A percentile compares a stretch with the other conserved stretches of the same genome.
Evolutionary conservation across 2,329 filamentous ascomycete species (phyloP).

Genomic region (Aphanoascus verrucosus): DNA sequence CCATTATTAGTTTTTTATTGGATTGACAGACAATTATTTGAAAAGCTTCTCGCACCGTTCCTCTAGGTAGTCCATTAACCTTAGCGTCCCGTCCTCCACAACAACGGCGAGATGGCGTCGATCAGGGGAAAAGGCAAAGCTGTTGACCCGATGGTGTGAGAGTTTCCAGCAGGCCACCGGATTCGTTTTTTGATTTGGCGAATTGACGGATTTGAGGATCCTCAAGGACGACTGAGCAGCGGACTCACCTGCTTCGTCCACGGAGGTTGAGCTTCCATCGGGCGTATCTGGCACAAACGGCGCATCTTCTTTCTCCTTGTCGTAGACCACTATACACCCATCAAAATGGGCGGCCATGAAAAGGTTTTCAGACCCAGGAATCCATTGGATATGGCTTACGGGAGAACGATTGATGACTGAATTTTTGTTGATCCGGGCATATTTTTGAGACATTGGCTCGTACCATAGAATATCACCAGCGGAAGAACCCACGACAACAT

Average conservation of each 20-base stretch:
- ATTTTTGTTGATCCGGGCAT: slow-evolving; percentile 93
- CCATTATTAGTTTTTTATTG: neutral
- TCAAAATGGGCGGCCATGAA: slow-evolving; percentile 91
- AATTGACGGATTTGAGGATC: slow-evolving; percentile 83
- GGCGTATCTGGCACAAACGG: slow-evolving; percentile 61
- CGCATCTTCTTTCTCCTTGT: slow-evolving; percentile 91
- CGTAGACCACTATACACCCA: slow-evolving; percentile 82
- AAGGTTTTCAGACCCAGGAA: slow-evolving; percentile 84
- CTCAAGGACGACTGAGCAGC: slow-evolving; percentile 32
- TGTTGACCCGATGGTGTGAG: slow-evolving; percentile 81
- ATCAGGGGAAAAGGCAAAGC: slow-evolving; percentile 86
- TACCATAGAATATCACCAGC: slow-evolving; percentile 98
- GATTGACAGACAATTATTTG: slow-evolving; percentile 9
- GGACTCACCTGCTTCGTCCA: slow-evolving; percentile 23
- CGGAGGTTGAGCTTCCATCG: slow-evolving; percentile 27
- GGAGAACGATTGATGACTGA: slow-evolving; percentile 79
- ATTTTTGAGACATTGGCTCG: slow-evolving; percentile 91
- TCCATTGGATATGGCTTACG: slow-evolving; percentile 80
- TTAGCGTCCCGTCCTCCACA: slow-evolving; percentile 78
- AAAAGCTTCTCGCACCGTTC: slow-evolving; percentile 55
- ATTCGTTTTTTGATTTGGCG: slow-evolving; percentile 85
- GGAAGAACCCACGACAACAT: slow-evolving; percentile 90
- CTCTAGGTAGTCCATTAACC: slow-evolving; percentile 82
- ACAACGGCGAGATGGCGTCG: slow-evolving; percentile 78
- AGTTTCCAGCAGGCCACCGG: slow-evolving; percentile 88